A percentile compares a stretch with the other conserved stretches of the same genome.
These are phyloP conservation scores for Macrotyloma uniflorum DNA, from an alignment of 306 rosid genomes.

Conservation along the genomic window DNA sequence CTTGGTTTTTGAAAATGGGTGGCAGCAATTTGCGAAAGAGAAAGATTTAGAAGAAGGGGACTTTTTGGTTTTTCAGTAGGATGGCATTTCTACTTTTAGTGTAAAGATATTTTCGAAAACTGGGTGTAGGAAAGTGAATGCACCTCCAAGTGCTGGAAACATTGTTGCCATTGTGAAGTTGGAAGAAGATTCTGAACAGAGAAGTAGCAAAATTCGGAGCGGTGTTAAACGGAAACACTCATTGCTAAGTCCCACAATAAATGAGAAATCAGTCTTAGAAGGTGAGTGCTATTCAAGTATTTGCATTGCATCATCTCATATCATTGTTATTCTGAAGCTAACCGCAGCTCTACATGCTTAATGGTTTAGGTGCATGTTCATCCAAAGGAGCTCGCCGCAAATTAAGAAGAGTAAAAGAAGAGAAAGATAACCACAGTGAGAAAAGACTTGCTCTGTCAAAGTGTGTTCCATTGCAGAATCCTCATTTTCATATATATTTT, in stretches of 20 bases:
- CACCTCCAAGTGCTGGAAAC: not conserved
- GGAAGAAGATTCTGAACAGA: constrained; percentile 1
- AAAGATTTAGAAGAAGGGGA: constrained; percentile 13
- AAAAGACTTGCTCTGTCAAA: not conserved
- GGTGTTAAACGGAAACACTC: constrained; percentile 11
- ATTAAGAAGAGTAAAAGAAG: not conserved
- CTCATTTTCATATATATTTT: not conserved
- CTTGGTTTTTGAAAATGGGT: constrained; percentile 20
- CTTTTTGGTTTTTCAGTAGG: constrained; percentile 28
- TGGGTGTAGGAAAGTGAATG: constrained; percentile 25
- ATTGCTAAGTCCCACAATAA: not conserved
- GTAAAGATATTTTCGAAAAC: constrained; percentile 32
- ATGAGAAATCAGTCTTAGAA: not conserved
- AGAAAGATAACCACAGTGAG: not conserved
- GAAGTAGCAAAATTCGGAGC: not conserved
- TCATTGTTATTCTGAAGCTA: constrained; percentile 12
- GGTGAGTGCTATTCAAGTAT: not conserved
- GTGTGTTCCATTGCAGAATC: not conserved
- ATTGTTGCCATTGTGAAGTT: not conserved
- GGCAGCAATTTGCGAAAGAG: constrained; percentile 13
- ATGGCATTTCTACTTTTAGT: not conserved
- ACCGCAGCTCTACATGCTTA: not conserved
- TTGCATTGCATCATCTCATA: not conserved
- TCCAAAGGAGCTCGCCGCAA: not conserved
- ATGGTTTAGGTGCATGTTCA: not conserved